phyloP scores from a whole-genome alignment of 1,139 yeast species.

The Sugiyamaella japonica region DNA sequence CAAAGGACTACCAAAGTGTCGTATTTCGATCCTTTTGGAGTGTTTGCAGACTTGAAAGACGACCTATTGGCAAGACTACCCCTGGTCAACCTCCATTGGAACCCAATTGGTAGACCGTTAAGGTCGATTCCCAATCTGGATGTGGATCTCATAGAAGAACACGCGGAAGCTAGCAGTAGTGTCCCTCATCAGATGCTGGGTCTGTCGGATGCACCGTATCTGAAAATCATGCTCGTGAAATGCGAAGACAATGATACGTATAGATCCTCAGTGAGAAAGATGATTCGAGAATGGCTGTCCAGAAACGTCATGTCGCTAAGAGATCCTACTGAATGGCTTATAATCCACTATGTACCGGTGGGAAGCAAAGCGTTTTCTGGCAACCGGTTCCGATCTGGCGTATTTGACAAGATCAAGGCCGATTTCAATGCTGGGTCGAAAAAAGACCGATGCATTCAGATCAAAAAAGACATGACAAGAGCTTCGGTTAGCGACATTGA shows the following conservation, averaged over 20 bases:
- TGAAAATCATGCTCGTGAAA: constrained; percentile 68
- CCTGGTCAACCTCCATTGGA: constrained; percentile 79
- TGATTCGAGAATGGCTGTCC: constrained; percentile 77
- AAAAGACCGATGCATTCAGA: constrained; percentile 41
- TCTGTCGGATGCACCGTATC: constrained; percentile 51
- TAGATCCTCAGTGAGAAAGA: constrained; percentile 74
- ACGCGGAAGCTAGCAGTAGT: constrained; percentile 28
- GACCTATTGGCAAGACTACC: constrained; percentile 60
- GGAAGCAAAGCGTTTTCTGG: constrained; percentile 45
- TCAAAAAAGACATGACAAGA: constrained; percentile 40
- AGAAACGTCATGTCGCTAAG: constrained; percentile 46
- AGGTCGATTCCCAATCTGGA: constrained; percentile 68
- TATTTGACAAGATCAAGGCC: constrained; percentile 61
- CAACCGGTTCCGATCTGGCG: constrained; percentile 54
- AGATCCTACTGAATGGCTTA: constrained; percentile 63
- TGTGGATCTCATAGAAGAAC: constrained; percentile 61
- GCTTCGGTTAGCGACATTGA: constrained; percentile 35
- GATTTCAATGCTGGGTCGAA: constrained; percentile 57
- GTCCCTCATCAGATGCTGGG: constrained; percentile 46
- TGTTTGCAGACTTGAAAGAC: constrained; percentile 55
- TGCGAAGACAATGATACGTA: constrained; percentile 71
- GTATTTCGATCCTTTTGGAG: constrained; percentile 83
- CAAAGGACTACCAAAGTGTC: constrained; percentile 50
- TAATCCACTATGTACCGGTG: constrained; percentile 55
- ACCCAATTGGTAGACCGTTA: constrained; percentile 54